Conservation (phyloP, 2,329 filamentous ascomycete species). For the Lachnellula willkommii region DNA sequence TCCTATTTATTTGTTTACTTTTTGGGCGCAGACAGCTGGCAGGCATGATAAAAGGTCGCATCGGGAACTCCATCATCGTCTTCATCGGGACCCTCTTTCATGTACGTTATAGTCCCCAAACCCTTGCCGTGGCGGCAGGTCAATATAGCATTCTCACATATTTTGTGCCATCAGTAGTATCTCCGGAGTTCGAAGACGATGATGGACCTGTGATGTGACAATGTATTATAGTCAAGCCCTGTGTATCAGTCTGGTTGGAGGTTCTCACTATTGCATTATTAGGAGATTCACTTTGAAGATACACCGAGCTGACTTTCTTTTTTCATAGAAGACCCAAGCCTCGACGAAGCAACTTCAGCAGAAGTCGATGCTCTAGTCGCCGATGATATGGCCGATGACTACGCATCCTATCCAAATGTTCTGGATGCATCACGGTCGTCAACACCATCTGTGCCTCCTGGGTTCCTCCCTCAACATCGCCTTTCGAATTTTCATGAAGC, state of each 20-base stretch:
- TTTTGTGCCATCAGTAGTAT: conserved; percentile 36
- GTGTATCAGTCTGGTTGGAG: conserved; percentile 37
- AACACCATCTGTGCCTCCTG: conserved; percentile 43
- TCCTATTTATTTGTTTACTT: conserved; percentile 23
- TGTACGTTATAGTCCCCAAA: conserved; percentile 60
- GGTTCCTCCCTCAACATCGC: conserved; percentile 36
- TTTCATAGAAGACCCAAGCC: conserved; percentile 56
- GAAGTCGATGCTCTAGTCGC: conserved; percentile 62
- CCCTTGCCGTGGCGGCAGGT: conserved; percentile 38
- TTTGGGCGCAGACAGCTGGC: conserved; percentile 19
- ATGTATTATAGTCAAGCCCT: conserved; percentile 17
- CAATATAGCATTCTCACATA: conserved; percentile 46
- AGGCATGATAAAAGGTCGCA: conserved; percentile 22
- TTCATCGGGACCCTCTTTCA: conserved; percentile 50
- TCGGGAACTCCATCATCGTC: conserved; percentile 67
- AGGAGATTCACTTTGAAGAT: not conserved
- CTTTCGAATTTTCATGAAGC: conserved; percentile 27
- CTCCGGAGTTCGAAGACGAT: conserved; percentile 49
- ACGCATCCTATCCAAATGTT: conserved; percentile 9
- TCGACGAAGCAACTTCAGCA: conserved; percentile 57
- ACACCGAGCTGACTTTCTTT: conserved; percentile 21
- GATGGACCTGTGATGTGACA: conserved; percentile 53
- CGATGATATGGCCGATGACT: conserved; percentile 38
- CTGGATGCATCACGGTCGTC: conserved; percentile 25
- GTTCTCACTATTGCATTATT: conserved; percentile 20